Evolutionary conservation across 108 stramenopile genomes (phyloP), one percentile per base, ranked within the genome.

Genomic region (Skeletonema tropicum): DNA sequence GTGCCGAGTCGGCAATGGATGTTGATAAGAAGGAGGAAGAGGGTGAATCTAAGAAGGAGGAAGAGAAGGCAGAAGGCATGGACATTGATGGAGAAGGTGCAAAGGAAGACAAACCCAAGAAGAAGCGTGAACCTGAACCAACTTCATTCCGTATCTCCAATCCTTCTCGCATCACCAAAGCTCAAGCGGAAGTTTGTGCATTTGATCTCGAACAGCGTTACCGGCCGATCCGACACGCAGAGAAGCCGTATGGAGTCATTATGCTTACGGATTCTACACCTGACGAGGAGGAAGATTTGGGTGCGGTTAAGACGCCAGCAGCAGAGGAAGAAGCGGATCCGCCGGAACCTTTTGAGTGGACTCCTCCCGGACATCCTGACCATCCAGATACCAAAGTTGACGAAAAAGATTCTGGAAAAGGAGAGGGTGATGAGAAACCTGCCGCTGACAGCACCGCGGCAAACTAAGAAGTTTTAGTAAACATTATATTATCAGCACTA

Each of bases 301-400:
- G 85, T 25, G 84, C 89, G 5, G 89, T 96, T 57, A 90, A 86
- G 70, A 83, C 92, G 42, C 95, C 95, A 12, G 90, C 93, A 61
- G 87, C 89, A 11, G 93, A 94, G 60, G 95, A 92, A 17, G 95
- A 96, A 76, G 83, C 86, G 21, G 86, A 88, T 66, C 91, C 93
- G 38, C 93, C 95, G 21, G 92, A 92, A 67, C 89, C 95, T 5
- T 96, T 96, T 65, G 90, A 91, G 62, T 96, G 95, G 95, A 86
- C 86, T n/a, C 92, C 95, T 30, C 83, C 83, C 14, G 80, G 68
- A 55, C 74, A 75, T 52, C 66, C 66, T 48, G 74, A 75, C 32
- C 59, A 68, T 62, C 64, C 74, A 12, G 74, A 61, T 60, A 66
- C 74, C 31, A 66, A 42, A 14, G 67, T 60, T 5, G 60, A 17